A percentile compares a stretch with the other conserved stretches of the same genome.
These are phyloP conservation scores for Sporothrix dimorphospora DNA, from an alignment of 2,329 filamentous ascomycete genomes.

Conservation along the genomic window DNA sequence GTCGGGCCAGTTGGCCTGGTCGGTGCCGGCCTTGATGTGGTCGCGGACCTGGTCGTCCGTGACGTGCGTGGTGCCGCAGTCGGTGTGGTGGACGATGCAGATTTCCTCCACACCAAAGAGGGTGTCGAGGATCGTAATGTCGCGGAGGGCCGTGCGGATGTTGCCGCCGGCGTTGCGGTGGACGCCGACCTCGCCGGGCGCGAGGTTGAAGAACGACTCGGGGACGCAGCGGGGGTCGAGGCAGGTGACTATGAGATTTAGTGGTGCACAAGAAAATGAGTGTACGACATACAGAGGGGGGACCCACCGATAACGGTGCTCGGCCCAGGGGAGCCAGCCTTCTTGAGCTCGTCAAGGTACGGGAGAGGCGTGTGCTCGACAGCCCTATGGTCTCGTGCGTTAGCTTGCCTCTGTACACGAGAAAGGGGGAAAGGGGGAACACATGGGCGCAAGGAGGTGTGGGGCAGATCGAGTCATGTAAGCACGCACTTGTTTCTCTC, in stretches of 20 bases:
- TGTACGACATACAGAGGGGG: too few relatives aligned
- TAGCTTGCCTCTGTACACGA: neutral
- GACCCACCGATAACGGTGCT: neutral
- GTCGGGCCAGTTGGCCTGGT: neutral
- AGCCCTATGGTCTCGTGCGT: neutral
- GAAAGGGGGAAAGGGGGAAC: neutral
- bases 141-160: neutral
- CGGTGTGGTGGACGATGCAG: conserved; percentile 19
- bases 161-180: conserved; percentile 20
- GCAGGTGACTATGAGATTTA: too few relatives aligned
- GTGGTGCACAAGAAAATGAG: too few relatives aligned
- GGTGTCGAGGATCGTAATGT: neutral
- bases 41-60: neutral
- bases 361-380: neutral
- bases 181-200: neutral
- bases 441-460: neutral
- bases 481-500: conserved; percentile 18
- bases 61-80: conserved; percentile 3
- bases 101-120: neutral
- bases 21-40: neutral
- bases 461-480: neutral
- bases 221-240: conserved; percentile 19
- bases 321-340: neutral
- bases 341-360: neutral
- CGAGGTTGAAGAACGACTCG: neutral